A percentile compares a stretch with the other conserved stretches of the same genome.
Evolutionary conservation across 75 land plant species (phyloP).

Genomic region (Chamaecyparis obtusa): DNA sequence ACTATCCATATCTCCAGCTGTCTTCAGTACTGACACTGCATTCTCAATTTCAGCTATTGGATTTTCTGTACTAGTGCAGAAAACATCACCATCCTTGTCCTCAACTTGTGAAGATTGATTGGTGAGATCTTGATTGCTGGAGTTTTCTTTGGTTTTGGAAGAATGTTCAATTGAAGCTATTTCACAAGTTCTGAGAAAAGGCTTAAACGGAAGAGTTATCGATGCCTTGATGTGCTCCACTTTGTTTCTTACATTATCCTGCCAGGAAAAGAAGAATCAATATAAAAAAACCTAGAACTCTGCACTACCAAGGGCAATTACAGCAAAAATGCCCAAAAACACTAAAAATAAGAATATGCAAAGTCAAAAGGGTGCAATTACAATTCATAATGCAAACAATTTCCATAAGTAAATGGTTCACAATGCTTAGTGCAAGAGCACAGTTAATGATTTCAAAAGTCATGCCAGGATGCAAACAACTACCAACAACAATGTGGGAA

Average conservation of each 20-base stretch:
- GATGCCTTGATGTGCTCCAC: constrained; percentile 60
- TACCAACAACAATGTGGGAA: background rate
- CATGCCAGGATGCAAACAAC: background rate
- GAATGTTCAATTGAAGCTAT: background rate
- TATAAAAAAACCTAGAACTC: background rate
- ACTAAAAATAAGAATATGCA: background rate
- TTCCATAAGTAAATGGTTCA: background rate
- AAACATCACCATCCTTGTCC: background rate
- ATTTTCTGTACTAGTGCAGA: background rate
- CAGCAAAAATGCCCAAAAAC: background rate
- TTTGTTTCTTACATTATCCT: constrained; percentile 30
- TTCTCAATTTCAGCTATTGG: background rate
- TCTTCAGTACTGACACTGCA: background rate
- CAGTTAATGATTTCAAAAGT: background rate
- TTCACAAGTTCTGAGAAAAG: constrained; percentile 22
- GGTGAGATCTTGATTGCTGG: background rate
- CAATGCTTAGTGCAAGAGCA: background rate
- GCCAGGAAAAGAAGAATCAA: constrained; percentile 10
- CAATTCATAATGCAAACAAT: background rate
- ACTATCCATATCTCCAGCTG: background rate
- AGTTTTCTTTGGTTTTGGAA: background rate
- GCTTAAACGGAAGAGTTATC: constrained; percentile 53
- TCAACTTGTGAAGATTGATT: background rate
- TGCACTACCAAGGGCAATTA: background rate
- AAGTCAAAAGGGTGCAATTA: background rate